These are phyloP conservation scores for Fusarium lyarnte DNA, from an alignment of 2,329 filamentous ascomycete species.

Conservation along the genomic window DNA sequence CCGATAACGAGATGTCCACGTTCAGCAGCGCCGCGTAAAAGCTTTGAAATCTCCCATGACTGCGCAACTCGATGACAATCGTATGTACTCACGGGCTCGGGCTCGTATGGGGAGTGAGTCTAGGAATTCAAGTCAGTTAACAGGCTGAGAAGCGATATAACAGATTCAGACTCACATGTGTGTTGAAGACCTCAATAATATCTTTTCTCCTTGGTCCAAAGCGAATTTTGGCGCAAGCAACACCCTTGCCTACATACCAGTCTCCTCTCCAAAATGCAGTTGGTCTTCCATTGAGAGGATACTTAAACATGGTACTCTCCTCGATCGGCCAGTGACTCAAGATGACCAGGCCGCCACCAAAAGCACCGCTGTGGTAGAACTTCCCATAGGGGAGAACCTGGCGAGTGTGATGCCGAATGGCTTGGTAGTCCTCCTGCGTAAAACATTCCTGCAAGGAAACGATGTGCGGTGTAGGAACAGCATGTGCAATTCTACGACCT, in stretches of 20 bases:
- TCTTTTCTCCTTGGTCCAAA: constrained; percentile 72
- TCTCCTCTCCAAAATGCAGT: constrained; percentile 95
- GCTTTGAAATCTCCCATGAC: constrained; percentile 92
- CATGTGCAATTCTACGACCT: constrained; percentile 77
- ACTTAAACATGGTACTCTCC: constrained; percentile 85
- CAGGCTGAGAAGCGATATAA: not conserved
- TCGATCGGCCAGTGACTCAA: constrained; percentile 92
- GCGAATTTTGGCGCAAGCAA: constrained; percentile 83
- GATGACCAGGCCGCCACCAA: constrained; percentile 89
- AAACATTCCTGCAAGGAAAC: constrained; percentile 97
- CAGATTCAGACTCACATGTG: constrained; percentile 68
- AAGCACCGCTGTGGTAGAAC: constrained; percentile 90
- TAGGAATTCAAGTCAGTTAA: constrained; percentile 32
- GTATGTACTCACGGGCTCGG: constrained; percentile 83
- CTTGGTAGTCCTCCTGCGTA: constrained; percentile 84
- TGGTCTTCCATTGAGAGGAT: constrained; percentile 91
- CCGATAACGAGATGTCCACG: constrained; percentile 85
- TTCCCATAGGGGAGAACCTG: constrained; percentile 87
- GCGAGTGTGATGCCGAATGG: constrained; percentile 77
- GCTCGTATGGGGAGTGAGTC: constrained; percentile 87
- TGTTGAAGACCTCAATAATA: constrained; percentile 89
- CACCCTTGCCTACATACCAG: constrained; percentile 96
- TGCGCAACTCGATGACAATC: constrained; percentile 90
- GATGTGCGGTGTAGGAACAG: constrained; percentile 78
- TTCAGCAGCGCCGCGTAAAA: constrained; percentile 83